A percentile compares a stretch with the other conserved stretches of the same genome.
Conservation (phyloP, 495 filamentous ascomycete species). For the Xylaria intraflava region DNA sequence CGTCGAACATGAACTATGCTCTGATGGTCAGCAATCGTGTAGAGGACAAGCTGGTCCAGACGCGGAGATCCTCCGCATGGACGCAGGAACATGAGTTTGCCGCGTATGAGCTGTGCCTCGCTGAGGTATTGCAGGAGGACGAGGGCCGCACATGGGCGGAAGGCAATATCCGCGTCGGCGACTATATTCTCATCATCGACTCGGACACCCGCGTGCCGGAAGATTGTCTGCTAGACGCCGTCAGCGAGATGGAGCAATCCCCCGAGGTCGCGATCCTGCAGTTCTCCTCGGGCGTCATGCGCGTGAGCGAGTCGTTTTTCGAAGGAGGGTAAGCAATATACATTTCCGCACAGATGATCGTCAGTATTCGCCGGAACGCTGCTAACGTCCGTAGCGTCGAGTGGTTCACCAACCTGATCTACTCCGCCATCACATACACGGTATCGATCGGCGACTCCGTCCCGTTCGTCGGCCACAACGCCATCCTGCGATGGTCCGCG, state of each 20-base stretch:
- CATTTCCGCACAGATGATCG: neutral
- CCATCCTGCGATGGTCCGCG: constrained; percentile 61
- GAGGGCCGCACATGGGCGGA: constrained; percentile 60
- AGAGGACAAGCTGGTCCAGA: constrained; percentile 47
- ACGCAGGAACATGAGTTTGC: constrained; percentile 44
- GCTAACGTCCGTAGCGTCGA: constrained; percentile 42
- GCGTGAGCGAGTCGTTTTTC: constrained; percentile 55
- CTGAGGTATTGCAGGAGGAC: constrained; percentile 50
- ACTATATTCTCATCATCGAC: constrained; percentile 63
- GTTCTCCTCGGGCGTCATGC: constrained; percentile 64
- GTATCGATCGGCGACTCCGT: constrained; percentile 63
- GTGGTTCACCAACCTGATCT: constrained; percentile 70
- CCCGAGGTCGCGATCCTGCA: constrained; percentile 66
- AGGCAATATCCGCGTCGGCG: constrained; percentile 63
- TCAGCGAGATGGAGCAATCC: constrained; percentile 64
- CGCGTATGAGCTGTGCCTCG: constrained; percentile 44
- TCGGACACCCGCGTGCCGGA: constrained; percentile 61
- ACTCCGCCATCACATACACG: constrained; percentile 59
- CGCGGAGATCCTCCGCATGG: constrained; percentile 41
- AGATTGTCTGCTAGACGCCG: constrained; percentile 63
- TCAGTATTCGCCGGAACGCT: neutral
- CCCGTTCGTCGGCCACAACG: constrained; percentile 67
- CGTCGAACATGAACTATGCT: constrained; percentile 68
- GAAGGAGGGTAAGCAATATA: constrained; percentile 43
- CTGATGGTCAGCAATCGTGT: constrained; percentile 52